Percentiles rank a stretch among this genome's conserved stretches.
These are phyloP conservation scores for Solanum hybrid DNA, from an alignment of 305 asterid species.

Conservation along the genomic window DNA sequence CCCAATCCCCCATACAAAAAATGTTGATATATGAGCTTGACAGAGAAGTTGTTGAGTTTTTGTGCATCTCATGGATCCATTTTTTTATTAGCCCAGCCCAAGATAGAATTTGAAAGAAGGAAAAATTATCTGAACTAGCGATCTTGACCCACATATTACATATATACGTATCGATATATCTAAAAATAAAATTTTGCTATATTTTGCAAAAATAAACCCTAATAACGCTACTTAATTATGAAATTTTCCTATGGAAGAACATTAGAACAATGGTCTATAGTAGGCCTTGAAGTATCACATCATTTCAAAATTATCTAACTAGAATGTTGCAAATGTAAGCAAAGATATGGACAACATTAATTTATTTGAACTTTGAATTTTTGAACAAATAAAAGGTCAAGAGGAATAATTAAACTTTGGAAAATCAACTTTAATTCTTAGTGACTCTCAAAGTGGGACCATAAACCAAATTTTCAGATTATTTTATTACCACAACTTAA, in stretches of 20 bases:
- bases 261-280: neutral
- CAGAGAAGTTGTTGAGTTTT: neutral
- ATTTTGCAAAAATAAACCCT: neutral
- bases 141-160: neutral
- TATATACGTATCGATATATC: neutral
- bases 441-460: neutral
- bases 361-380: neutral
- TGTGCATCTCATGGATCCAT: neutral
- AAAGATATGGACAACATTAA: neutral
- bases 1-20: neutral
- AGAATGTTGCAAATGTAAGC: neutral
- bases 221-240: neutral
- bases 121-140: neutral
- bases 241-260: neutral
- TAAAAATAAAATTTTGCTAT: neutral
- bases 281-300: neutral
- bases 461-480: neutral
- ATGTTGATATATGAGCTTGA: neutral
- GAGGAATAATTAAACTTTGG: neutral
- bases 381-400: neutral
- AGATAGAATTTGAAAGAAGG: neutral
- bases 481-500: neutral
- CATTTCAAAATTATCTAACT: neutral
- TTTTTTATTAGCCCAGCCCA: neutral
- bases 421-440: neutral